These are phyloP conservation scores for Penicillium sumatraense DNA, from an alignment of 2,329 filamentous ascomycete species.

Conservation along the genomic window DNA sequence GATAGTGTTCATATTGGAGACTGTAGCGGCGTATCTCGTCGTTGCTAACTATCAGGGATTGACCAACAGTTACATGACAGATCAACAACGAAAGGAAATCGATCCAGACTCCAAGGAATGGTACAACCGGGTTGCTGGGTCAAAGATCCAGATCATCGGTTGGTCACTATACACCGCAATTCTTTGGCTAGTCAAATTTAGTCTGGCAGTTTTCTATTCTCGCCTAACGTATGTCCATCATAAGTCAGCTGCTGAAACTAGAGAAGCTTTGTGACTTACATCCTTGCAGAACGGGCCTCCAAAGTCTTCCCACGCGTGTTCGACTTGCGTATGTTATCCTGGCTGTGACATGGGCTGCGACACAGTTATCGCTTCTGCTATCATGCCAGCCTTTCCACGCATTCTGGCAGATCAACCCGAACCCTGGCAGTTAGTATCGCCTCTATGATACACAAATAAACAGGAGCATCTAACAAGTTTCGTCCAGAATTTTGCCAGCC, in stretches of 20 bases:
- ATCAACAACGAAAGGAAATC: slow-evolving; percentile 52
- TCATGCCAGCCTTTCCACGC: slow-evolving; percentile 58
- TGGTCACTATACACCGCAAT: slow-evolving; percentile 60
- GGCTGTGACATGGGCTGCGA: slow-evolving; percentile 52
- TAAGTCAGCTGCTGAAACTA: neutral
- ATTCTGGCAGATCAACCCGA: slow-evolving; percentile 64
- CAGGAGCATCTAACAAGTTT: neutral
- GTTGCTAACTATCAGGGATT: slow-evolving; percentile 53
- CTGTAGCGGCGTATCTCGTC: slow-evolving; percentile 53
- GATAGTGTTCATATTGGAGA: slow-evolving; percentile 55
- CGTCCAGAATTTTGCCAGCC: slow-evolving; percentile 50
- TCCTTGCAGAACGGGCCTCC: slow-evolving; percentile 40
- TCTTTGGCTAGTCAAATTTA: slow-evolving; percentile 57
- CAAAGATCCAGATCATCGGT: slow-evolving; percentile 56
- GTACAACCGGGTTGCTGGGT: slow-evolving; percentile 53
- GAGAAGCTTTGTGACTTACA: neutral
- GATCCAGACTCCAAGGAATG: slow-evolving; percentile 51
- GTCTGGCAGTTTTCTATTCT: slow-evolving; percentile 60
- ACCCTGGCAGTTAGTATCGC: slow-evolving; percentile 57
- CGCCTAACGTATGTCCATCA: slow-evolving; percentile 50
- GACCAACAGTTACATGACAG: slow-evolving; percentile 62
- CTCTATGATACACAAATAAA: neutral
- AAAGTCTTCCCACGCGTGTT: slow-evolving; percentile 48
- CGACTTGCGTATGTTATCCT: slow-evolving; percentile 56
- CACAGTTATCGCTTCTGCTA: slow-evolving; percentile 54